Percentiles rank a stretch among this genome's conserved stretches.
These are phyloP conservation scores for Stephania cephalantha DNA, from an alignment of 164 flowering plant species.

Conservation along the genomic window DNA sequence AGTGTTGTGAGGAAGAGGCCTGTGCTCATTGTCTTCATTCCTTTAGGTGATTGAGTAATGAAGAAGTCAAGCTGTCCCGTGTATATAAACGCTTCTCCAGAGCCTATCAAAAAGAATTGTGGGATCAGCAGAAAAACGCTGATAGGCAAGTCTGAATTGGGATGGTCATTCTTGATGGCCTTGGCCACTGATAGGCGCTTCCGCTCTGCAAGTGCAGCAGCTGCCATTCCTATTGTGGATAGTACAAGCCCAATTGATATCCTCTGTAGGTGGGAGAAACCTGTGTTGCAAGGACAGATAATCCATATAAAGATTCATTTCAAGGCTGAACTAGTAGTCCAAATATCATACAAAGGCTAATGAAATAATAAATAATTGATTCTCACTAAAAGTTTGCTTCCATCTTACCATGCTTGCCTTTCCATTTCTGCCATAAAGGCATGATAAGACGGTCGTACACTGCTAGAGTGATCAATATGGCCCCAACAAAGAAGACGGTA, in stretches of 20 bases:
- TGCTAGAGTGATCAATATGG: conserved; percentile 60
- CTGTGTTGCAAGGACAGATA: conserved; percentile 23
- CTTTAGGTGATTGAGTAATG: conserved; percentile 87
- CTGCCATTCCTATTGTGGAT: conserved; percentile 71
- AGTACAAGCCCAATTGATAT: conserved; percentile 66
- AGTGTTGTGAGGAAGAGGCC: conserved; percentile 89
- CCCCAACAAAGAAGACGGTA: conserved; percentile 78
- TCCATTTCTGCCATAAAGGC: conserved; percentile 75
- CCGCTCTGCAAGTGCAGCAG: conserved; percentile 62
- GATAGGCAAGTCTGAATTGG: conserved; percentile 38
- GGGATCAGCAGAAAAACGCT: conserved; percentile 75
- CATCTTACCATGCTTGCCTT: conserved; percentile 62
- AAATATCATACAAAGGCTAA: not conserved
- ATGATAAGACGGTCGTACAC: conserved; percentile 66
- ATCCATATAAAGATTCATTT: too few relatives aligned
- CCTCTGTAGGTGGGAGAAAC: conserved; percentile 71
- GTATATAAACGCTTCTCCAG: conserved; percentile 96
- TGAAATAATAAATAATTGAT: not conserved
- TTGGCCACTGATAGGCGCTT: conserved; percentile 64
- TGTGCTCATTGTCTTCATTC: conserved; percentile 98
- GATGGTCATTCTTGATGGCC: conserved; percentile 10
- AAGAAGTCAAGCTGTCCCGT: conserved; percentile 97
- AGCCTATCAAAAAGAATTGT: conserved; percentile 81
- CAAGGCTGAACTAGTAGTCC: not conserved
- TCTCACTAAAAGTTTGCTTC: not conserved